A percentile compares a stretch with the other conserved stretches of the same genome.
These are phyloP conservation scores for Thielaviopsis punctulata DNA, from an alignment of 2,329 filamentous ascomycete species.

Conservation along the genomic window DNA sequence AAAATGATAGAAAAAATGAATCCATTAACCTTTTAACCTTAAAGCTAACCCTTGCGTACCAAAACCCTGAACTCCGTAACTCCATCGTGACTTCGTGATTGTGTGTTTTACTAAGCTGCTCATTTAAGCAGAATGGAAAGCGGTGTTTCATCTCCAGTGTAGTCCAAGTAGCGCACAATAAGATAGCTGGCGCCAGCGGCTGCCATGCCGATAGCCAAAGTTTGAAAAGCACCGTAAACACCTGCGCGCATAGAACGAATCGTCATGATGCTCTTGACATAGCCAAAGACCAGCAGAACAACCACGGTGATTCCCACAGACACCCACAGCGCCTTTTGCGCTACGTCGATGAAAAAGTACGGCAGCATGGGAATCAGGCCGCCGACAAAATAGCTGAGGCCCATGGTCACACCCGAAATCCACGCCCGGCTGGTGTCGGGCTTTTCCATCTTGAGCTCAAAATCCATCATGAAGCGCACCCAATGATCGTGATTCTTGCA, in stretches of 20 bases:
- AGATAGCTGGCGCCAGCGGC: slow-evolving; percentile 50
- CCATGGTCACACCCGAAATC: slow-evolving; percentile 47
- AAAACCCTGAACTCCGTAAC: not conserved
- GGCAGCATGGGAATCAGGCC: slow-evolving; percentile 54
- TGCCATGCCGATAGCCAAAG: slow-evolving; percentile 44
- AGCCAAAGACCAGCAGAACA: slow-evolving; percentile 47
- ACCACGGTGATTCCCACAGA: slow-evolving; percentile 43
- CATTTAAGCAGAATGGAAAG: not conserved
- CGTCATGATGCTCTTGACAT: slow-evolving; percentile 41
- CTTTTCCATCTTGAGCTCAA: slow-evolving; percentile 33
- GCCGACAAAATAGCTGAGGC: slow-evolving; percentile 51
- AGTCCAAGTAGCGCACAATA: slow-evolving; percentile 40
- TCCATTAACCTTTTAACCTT: too few relatives aligned
- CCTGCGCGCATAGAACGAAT: slow-evolving; percentile 26
- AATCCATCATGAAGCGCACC: slow-evolving; percentile 43
- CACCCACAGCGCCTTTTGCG: slow-evolving; percentile 35
- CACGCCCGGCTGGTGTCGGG: slow-evolving; percentile 27
- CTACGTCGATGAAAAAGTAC: slow-evolving; percentile 40
- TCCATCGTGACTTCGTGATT: not conserved
- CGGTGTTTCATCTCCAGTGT: slow-evolving; percentile 1
- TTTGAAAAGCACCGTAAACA: slow-evolving; percentile 43
- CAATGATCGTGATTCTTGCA: slow-evolving; percentile 29
- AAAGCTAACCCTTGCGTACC: too few relatives aligned
- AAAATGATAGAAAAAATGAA: too few relatives aligned
- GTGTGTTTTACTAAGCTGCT: not conserved